Evolutionary conservation across 1,139 yeast genomes (phyloP).

Genomic region (Arxiozyma bovina): DNA sequence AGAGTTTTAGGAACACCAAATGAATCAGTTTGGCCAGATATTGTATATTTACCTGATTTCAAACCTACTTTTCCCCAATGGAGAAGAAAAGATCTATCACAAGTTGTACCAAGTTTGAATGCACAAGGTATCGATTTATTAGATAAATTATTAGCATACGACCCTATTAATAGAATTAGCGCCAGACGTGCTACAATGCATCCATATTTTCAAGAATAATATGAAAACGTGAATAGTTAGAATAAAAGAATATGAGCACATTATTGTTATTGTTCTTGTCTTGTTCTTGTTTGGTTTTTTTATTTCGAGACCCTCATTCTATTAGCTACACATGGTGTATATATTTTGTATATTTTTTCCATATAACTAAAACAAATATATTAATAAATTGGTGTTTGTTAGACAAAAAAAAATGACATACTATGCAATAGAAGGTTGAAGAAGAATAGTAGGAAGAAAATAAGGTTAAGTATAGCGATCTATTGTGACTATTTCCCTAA

Average conservation of each 20-base stretch:
- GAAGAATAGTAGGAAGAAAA: no score
- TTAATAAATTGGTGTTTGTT: neutral
- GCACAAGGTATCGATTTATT: conserved; percentile 74
- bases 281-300: neutral
- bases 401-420: no score
- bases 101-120: conserved; percentile 74
- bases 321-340: neutral
- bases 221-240: no score
- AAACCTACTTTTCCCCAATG: conserved; percentile 95
- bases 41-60: conserved; percentile 85
- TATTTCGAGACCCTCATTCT: neutral
- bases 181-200: conserved; percentile 89
- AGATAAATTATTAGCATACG: conserved; percentile 73
- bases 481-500: no score
- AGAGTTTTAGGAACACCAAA: conserved; percentile 90
- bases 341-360: neutral
- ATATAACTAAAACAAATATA: no score
- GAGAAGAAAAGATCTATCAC: conserved; percentile 63
- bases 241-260: no score
- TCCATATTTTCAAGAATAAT: conserved; percentile 67
- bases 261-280: neutral
- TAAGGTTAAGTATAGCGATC: no score
- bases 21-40: conserved; percentile 95
- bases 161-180: conserved; percentile 88
- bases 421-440: no score